Evolutionary conservation across 139 green algal species (phyloP).

Genomic region (Pleodorina starrii): DNA sequence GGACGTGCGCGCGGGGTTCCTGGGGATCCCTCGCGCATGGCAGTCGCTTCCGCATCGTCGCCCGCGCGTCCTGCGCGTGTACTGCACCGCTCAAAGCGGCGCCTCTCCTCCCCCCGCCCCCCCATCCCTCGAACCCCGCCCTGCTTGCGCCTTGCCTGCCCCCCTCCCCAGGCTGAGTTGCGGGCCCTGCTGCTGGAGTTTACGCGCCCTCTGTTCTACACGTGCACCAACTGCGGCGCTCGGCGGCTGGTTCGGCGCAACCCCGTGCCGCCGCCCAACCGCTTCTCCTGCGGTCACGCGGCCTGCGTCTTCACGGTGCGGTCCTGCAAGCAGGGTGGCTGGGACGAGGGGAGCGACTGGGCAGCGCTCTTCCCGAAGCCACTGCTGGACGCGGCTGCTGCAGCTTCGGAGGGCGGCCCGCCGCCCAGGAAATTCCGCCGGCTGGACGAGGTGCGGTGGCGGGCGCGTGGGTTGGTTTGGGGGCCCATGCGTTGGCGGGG

Average conservation of each 20-base stretch:
- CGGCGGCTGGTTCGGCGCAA: constrained; percentile 13
- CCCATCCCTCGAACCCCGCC: too few species aligned
- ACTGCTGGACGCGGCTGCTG: neutral
- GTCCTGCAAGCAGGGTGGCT: constrained; percentile 30
- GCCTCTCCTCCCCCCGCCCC: neutral
- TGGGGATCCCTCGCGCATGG: too few species aligned
- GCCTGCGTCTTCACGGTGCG: constrained; percentile 33
- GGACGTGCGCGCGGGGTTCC: too few species aligned
- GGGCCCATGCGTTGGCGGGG: too few species aligned
- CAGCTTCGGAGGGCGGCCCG: neutral
- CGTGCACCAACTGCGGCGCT: neutral
- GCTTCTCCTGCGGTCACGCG: constrained; percentile 24
- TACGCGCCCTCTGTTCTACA: neutral
- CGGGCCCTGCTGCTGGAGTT: neutral
- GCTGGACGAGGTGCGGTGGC: neutral
- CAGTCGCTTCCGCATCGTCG: too few species aligned
- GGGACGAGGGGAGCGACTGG: neutral
- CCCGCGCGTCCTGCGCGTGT: too few species aligned
- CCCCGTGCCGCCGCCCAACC: constrained; percentile 23
- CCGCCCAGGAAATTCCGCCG: neutral
- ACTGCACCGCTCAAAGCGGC: too few species aligned
- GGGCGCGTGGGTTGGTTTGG: too few species aligned
- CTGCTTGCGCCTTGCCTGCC: neutral
- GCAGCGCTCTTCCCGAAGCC: neutral
- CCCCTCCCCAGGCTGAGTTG: neutral